phyloP scores from a whole-genome alignment of 2,329 filamentous ascomycete species.

The Exophiala lecanii-corni region DNA sequence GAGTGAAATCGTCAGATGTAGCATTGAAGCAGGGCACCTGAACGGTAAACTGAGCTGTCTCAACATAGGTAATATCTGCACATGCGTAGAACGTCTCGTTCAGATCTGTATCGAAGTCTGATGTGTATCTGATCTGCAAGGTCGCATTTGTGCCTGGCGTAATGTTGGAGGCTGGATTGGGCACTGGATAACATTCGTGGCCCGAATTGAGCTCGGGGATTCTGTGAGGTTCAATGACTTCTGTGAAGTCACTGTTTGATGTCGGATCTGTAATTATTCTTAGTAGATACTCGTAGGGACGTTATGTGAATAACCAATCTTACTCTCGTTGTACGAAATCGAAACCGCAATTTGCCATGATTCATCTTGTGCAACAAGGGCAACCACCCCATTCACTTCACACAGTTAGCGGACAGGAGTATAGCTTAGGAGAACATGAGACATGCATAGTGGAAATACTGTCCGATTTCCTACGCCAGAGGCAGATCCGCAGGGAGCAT shows the following conservation, averaged over 20 bases:
- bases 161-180: slow-evolving; percentile 32
- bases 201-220: slow-evolving; percentile 40
- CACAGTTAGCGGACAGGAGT: slow-evolving; percentile 9
- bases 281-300: no score
- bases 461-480: slow-evolving; percentile 48
- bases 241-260: slow-evolving; percentile 37
- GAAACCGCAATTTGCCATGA: slow-evolving; percentile 52
- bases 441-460: slow-evolving; percentile 52
- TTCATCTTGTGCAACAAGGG: slow-evolving; percentile 55
- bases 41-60: slow-evolving; percentile 36
- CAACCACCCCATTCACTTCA: slow-evolving; percentile 50
- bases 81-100: slow-evolving; percentile 46
- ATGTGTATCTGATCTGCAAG: slow-evolving; percentile 42
- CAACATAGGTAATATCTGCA: slow-evolving; percentile 43
- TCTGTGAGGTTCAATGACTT: slow-evolving; percentile 30
- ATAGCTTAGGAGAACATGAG: not conserved
- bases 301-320: slow-evolving; percentile 21
- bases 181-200: slow-evolving; percentile 43
- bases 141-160: slow-evolving; percentile 41
- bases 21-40: slow-evolving; percentile 47
- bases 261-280: slow-evolving; percentile 33
- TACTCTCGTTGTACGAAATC: slow-evolving; percentile 43
- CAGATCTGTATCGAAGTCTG: slow-evolving; percentile 38
- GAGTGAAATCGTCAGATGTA: slow-evolving; percentile 34
- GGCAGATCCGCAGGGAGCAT: slow-evolving; percentile 53